Evolutionary conservation across 495 filamentous ascomycete species (phyloP), one percentile per base, ranked within the genome.

Genomic region (Annulohypoxylon maeteangense): DNA sequence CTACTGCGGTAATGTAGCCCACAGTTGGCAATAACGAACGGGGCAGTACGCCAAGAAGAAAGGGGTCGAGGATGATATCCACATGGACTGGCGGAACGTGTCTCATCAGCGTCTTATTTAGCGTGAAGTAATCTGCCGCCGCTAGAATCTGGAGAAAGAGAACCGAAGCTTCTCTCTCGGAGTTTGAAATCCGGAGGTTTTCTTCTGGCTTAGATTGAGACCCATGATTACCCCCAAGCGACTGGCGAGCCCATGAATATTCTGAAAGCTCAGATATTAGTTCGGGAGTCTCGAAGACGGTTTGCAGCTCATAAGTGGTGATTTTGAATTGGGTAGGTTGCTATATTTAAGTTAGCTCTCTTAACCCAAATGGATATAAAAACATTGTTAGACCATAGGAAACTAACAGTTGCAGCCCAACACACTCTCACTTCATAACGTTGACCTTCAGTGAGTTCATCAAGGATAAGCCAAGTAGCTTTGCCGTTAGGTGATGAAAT

Each of bases 371-470:
- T 23, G 44, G 40, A 44, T n/a, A 14, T 12, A 7, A 66, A 44
- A 29, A 54, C 5, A 31, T 22, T 1, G 27, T 5, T 70, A 73
- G 59, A 62, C 34, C 16, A 32, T 65, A 20, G 85, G 90, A 79
- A 87, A 85, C 91, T 79, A 87, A 97, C 95, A 31, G 90, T 96
- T 45, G 95, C 95, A 68, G 92, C 83, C 95, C 95, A 99, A 80
- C 95, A 99, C 67, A 98, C 85, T 22, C 95, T 88, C 32, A 97
- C 88, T 82, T 99, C 95, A 83, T 98, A 97, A 65, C 94, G 88
- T 74, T 91, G 90, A 8, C 88, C 86, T 18, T 88, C 85, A 18
- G 78, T 84, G 54, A 99, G 85, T n/a, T 87, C 80, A 59, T 93
- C 87, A n/a, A 99, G 86, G 32, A 95, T 83, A 70, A 92, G 87